Percentiles rank a stretch among this genome's conserved stretches.
Conservation (phyloP, 371 early-diverging fungal species). For the Mortierella polycephala region DNA sequence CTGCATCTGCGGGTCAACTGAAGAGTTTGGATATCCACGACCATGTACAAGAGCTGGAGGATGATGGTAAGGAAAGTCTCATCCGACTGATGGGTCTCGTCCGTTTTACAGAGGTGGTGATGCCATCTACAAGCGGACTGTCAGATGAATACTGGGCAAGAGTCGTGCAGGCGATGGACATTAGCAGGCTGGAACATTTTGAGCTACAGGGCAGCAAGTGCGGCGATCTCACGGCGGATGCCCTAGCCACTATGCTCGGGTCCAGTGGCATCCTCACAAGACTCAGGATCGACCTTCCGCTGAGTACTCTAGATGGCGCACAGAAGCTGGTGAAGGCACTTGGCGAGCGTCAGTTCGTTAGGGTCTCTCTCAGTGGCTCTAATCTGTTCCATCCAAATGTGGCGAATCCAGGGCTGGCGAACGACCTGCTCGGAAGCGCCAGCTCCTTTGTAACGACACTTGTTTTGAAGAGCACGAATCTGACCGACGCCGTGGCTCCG, state of each 20-base stretch:
- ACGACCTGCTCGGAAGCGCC: constrained; percentile 13
- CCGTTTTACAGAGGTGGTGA: constrained; percentile 19
- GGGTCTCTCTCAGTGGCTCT: constrained; percentile 29
- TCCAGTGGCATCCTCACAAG: constrained; percentile 5
- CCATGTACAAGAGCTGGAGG: constrained; percentile 13
- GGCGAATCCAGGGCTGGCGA: background rate
- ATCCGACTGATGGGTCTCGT: constrained; percentile 29
- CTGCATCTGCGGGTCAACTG: constrained; percentile 13
- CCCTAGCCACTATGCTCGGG: constrained; percentile 24
- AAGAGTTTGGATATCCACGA: constrained; percentile 28
- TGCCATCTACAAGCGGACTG: constrained; percentile 15
- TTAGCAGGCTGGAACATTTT: constrained; percentile 16
- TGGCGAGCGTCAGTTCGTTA: constrained; percentile 16
- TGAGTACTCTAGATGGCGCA: constrained; percentile 26
- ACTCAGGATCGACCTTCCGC: constrained; percentile 27
- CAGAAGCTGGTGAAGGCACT: constrained; percentile 13
- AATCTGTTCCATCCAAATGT: constrained; percentile 10
- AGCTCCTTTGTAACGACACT: constrained; percentile 19
- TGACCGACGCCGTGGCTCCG: constrained; percentile 25
- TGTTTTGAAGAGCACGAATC: constrained; percentile 17
- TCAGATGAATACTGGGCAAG: constrained; percentile 27
- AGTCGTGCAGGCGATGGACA: constrained; percentile 14
- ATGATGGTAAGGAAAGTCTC: constrained; percentile 26
- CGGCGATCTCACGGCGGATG: constrained; percentile 36
- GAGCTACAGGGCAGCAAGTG: constrained; percentile 28